Percentiles rank a stretch among this genome's conserved stretches.
Conservation (phyloP, 2,329 filamentous ascomycete genomes). For the Verticillium albo-atrum region DNA sequence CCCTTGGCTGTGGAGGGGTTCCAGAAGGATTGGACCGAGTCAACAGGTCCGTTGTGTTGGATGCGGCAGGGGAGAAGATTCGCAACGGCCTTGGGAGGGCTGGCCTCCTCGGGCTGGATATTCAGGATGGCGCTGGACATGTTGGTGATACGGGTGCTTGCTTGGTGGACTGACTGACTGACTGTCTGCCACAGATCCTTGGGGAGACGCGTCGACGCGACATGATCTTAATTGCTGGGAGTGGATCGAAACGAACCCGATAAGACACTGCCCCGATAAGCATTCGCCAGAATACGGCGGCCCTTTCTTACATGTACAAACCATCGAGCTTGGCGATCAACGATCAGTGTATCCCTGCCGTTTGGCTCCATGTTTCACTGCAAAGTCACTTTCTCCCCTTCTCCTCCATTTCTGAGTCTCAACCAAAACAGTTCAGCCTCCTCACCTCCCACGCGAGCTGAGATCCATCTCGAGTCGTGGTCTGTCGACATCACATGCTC, state of each 20-base stretch:
- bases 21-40: conserved; percentile 66
- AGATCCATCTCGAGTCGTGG: too few relatives aligned
- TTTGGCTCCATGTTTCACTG: neutral
- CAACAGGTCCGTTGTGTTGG: conserved; percentile 70
- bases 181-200: neutral
- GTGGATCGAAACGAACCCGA: neutral
- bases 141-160: neutral
- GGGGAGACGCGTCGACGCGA: conserved; percentile 1
- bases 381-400: neutral
- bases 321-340: neutral
- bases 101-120: conserved; percentile 22
- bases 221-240: neutral
- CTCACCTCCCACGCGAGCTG: too few relatives aligned
- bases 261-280: neutral
- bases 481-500: too few relatives aligned
- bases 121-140: conserved; percentile 41
- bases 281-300: neutral
- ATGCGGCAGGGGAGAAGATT: conserved; percentile 79
- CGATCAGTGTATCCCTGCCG: neutral
- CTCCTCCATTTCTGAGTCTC: neutral
- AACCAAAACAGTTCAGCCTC: too few relatives aligned
- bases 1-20: conserved; percentile 46
- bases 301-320: neutral
- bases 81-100: conserved; percentile 41
- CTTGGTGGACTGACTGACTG: neutral